Evolutionary conservation across 495 filamentous ascomycete genomes (phyloP).

Genomic region (Aspergillus kassunensis): DNA sequence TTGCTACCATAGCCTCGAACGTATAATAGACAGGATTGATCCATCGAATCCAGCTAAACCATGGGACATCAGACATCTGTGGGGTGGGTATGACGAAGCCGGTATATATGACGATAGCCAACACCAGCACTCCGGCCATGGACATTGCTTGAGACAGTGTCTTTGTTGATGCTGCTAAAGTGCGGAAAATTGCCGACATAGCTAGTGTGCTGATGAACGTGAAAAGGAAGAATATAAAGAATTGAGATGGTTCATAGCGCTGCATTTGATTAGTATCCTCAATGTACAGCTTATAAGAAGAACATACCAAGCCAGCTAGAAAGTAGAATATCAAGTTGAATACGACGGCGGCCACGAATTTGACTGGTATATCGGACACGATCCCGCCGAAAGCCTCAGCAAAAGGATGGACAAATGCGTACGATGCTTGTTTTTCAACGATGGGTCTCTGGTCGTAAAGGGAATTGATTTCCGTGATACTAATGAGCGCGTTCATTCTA

Average conservation of each 20-base stretch:
- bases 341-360: slow-evolving; percentile 43
- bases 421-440: slow-evolving; percentile 61
- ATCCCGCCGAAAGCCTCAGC: slow-evolving; percentile 57
- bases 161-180: slow-evolving; percentile 43
- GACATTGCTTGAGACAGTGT: slow-evolving; percentile 50
- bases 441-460: slow-evolving; percentile 59
- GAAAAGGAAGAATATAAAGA: slow-evolving; percentile 61
- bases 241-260: slow-evolving; percentile 47
- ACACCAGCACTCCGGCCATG: slow-evolving; percentile 42
- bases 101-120: slow-evolving; percentile 45
- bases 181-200: slow-evolving; percentile 52
- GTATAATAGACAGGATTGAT: slow-evolving; percentile 45
- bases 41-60: slow-evolving; percentile 50
- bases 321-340: slow-evolving; percentile 60
- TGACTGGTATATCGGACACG: slow-evolving; percentile 56
- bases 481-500: slow-evolving; percentile 53
- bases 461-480: slow-evolving; percentile 56
- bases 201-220: slow-evolving; percentile 51
- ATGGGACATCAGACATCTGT: slow-evolving; percentile 41
- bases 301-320: slow-evolving; percentile 47
- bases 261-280: slow-evolving; percentile 19
- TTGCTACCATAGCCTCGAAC: slow-evolving; percentile 41
- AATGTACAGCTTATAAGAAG: neutral
- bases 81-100: slow-evolving; percentile 45
- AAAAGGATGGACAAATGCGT: slow-evolving; percentile 63